These are phyloP conservation scores for Termitomyces sp. DNA, from an alignment of 768 basidiomycete species.

Conservation along the genomic window DNA sequence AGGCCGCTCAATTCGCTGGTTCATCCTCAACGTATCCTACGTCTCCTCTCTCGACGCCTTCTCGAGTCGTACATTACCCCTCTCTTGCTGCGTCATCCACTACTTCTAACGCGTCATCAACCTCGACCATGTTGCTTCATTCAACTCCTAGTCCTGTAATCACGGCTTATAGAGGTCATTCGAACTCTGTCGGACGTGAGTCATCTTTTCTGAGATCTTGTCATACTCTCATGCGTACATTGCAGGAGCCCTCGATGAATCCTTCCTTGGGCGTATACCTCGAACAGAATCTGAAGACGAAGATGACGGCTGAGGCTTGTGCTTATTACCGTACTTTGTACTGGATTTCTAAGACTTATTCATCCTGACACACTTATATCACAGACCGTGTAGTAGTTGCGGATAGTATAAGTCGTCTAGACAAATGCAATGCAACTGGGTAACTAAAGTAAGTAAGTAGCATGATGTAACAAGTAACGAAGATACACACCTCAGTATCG, in stretches of 20 bases:
- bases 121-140: slow-evolving; percentile 25
- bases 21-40: slow-evolving; percentile 24
- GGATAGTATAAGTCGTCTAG: no score
- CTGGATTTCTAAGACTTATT: neutral
- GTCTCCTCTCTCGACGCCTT: slow-evolving; percentile 37
- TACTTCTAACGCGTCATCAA: slow-evolving; percentile 25
- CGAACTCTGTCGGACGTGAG: slow-evolving; percentile 32
- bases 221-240: neutral
- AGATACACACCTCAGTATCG: no score
- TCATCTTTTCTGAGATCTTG: neutral
- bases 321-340: neutral
- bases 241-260: slow-evolving; percentile 35
- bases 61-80: slow-evolving; percentile 30
- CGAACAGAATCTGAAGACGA: slow-evolving; percentile 3
- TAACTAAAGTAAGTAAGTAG: no score
- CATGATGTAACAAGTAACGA: no score
- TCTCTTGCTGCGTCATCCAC: slow-evolving; percentile 24
- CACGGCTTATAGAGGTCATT: slow-evolving; percentile 35
- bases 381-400: no score
- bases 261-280: slow-evolving; percentile 23
- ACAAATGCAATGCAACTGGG: no score
- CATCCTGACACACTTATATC: no score
- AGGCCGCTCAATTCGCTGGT: slow-evolving; percentile 26
- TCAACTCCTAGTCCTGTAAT: slow-evolving; percentile 36
- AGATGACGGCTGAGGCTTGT: neutral